phyloP scores from a whole-genome alignment of 2,329 filamentous ascomycete genomes.

The Claviceps sorghi region DNA sequence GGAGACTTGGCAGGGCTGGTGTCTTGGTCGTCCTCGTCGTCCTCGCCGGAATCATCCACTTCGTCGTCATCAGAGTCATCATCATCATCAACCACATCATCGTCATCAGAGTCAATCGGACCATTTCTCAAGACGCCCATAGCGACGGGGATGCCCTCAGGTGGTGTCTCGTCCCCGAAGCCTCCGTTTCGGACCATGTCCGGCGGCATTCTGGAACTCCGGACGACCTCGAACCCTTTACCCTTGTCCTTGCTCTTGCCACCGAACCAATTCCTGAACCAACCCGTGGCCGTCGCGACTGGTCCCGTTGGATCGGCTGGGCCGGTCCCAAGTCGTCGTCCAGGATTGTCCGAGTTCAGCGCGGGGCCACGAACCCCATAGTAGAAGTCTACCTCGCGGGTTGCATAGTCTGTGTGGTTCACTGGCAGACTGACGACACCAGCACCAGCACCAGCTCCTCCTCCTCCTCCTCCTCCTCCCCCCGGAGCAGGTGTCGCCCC shows the following conservation, averaged over 20 bases:
- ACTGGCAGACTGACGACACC: slow-evolving; percentile 25
- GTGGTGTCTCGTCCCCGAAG: slow-evolving; percentile 51
- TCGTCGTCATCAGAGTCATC: slow-evolving; percentile 22
- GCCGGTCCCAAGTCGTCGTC: slow-evolving; percentile 78
- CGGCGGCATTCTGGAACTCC: slow-evolving; percentile 74
- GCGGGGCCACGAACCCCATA: slow-evolving; percentile 85
- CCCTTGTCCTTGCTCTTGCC: slow-evolving; percentile 86
- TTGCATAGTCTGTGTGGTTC: slow-evolving; percentile 71
- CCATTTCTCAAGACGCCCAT: slow-evolving; percentile 45
- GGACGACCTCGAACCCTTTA: slow-evolving; percentile 93
- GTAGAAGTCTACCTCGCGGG: slow-evolving; percentile 92
- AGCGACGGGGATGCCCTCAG: slow-evolving; percentile 50
- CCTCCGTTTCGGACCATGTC: slow-evolving; percentile 42
- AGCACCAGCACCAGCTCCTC: slow-evolving; percentile 5
- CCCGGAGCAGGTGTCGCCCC: slow-evolving; percentile 30
- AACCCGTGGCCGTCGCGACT: slow-evolving; percentile 75
- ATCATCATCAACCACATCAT: slow-evolving; percentile 17
- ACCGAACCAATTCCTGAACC: slow-evolving; percentile 67
- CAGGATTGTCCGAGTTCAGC: slow-evolving; percentile 65
- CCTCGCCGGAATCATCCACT: not conserved
- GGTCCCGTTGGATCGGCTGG: slow-evolving; percentile 89
- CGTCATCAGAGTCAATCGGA: slow-evolving; percentile 51
- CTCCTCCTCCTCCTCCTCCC: slow-evolving; percentile 16
- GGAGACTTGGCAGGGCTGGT: slow-evolving; percentile 13
- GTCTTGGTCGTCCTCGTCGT: slow-evolving; percentile 25